phyloP scores from a whole-genome alignment of 805 yeast species.

The Metschnikowia aberdeeniae region DNA sequence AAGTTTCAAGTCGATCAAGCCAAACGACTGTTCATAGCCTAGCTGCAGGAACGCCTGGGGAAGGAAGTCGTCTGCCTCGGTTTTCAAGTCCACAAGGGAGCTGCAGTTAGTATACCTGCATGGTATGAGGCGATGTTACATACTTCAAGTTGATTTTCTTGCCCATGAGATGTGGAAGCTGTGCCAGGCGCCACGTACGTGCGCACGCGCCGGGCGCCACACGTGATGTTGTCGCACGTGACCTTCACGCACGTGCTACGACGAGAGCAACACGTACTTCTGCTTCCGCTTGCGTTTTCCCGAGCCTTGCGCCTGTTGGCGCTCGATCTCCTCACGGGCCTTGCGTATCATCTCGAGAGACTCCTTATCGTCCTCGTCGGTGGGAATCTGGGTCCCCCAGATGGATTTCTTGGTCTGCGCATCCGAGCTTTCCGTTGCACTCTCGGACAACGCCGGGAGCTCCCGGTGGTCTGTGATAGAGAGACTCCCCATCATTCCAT shows the following conservation, averaged over 20 bases:
- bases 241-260: conserved; percentile 2
- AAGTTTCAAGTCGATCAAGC: conserved; percentile 42
- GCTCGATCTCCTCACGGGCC: conserved; percentile 46
- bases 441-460: conserved; percentile 27
- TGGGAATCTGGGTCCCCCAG: conserved; percentile 70
- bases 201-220: background rate
- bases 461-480: conserved; percentile 38
- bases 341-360: conserved; percentile 49
- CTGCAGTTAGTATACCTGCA: conserved; percentile 20
- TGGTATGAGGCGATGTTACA: conserved; percentile 7
- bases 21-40: conserved; percentile 48
- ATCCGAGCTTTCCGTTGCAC: background rate
- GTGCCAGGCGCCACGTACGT: background rate
- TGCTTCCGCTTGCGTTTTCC: conserved; percentile 40
- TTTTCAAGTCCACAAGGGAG: conserved; percentile 46
- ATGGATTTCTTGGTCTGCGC: conserved; percentile 39
- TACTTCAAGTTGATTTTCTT: conserved; percentile 26
- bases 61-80: conserved; percentile 48
- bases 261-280: conserved; percentile 37
- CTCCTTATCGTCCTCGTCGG: conserved; percentile 43
- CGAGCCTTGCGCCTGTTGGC: conserved; percentile 19
- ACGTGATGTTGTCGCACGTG: too few relatives aligned
- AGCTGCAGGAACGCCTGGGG: conserved; percentile 37
- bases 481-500: conserved; percentile 28
- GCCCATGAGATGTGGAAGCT: conserved; percentile 4